Percentiles rank a stretch among this genome's conserved stretches.
Evolutionary conservation across 202 grass and related monocot species (phyloP).

Genomic region (Panicum virgatum): DNA sequence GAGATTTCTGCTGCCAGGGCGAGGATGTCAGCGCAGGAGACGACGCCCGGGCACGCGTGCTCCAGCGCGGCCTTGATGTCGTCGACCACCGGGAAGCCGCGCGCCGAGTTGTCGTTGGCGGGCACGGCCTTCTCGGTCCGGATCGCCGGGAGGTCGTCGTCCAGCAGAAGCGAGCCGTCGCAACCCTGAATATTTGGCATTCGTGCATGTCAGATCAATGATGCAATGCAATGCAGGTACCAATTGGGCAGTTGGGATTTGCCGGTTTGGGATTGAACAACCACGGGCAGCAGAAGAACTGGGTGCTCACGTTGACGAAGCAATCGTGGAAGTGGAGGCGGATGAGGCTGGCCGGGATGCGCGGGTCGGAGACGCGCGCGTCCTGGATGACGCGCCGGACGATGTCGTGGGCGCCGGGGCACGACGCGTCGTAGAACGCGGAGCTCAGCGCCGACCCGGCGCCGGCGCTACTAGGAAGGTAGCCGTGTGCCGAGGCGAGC

Average conservation of each 20-base stretch:
- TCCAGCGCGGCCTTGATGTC: slow-evolving; percentile 43
- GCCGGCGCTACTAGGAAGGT: neutral
- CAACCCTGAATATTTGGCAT: slow-evolving; percentile 28
- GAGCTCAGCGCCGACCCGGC: neutral
- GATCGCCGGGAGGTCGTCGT: slow-evolving; percentile 42
- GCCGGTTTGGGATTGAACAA: too few species aligned
- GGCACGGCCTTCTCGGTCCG: slow-evolving; percentile 34
- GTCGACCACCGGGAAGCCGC: slow-evolving; percentile 42
- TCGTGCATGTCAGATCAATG: neutral
- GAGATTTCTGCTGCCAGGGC: slow-evolving; percentile 53
- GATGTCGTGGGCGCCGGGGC: neutral
- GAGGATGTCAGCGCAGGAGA: slow-evolving; percentile 71
- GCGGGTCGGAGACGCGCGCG: neutral
- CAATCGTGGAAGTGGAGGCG: slow-evolving; percentile 81
- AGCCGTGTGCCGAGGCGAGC: neutral
- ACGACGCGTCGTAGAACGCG: slow-evolving; percentile 22
- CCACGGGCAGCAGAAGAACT: neutral
- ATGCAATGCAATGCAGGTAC: too few species aligned
- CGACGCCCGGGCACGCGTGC: slow-evolving; percentile 54
- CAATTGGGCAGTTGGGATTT: too few species aligned
- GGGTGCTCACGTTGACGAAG: slow-evolving; percentile 36
- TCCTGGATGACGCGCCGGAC: slow-evolving; percentile 18
- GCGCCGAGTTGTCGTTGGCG: slow-evolving; percentile 26
- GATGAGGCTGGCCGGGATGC: slow-evolving; percentile 42
- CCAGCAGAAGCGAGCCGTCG: slow-evolving; percentile 54